phyloP scores from a whole-genome alignment of 2,329 filamentous ascomycete species.

The Elsinoe fawcettii region DNA sequence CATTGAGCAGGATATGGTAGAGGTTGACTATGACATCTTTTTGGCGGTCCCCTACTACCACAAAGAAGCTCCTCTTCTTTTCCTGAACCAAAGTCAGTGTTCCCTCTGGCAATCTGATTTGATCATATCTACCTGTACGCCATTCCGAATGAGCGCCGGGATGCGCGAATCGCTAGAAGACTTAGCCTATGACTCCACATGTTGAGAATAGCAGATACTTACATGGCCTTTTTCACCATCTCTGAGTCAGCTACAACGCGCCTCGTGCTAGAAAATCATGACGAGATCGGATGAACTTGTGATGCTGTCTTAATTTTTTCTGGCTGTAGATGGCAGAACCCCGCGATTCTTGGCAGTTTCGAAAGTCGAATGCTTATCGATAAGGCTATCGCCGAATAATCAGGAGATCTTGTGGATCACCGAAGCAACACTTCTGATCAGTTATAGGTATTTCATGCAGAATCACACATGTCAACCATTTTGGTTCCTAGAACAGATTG shows the following conservation, averaged over 20 bases:
- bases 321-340: background rate
- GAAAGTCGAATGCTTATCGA: conserved; percentile 6
- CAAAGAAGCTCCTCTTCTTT: conserved; percentile 97
- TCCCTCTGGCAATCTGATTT: background rate
- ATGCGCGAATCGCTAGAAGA: conserved; percentile 75
- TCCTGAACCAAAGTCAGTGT: conserved; percentile 41
- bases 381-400: no score
- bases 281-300: no score
- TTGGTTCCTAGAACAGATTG: no score
- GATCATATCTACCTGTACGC: conserved; percentile 47
- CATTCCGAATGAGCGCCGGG: conserved; percentile 83
- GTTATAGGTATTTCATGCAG: no score
- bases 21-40: conserved; percentile 96
- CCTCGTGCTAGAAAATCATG: background rate
- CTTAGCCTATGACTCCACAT: conserved; percentile 18
- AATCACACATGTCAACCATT: no score
- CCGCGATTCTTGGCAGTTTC: conserved; percentile 1
- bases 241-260: background rate
- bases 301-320: background rate
- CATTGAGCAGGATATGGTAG: conserved; percentile 85
- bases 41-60: conserved; percentile 85
- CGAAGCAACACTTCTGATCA: no score
- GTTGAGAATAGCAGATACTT: conserved; percentile 7
- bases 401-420: no score
- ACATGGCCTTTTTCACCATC: conserved; percentile 53